Evolutionary conservation across 2,329 filamentous ascomycete genomes (phyloP).

Genomic region (Cladosporium sp.): DNA sequence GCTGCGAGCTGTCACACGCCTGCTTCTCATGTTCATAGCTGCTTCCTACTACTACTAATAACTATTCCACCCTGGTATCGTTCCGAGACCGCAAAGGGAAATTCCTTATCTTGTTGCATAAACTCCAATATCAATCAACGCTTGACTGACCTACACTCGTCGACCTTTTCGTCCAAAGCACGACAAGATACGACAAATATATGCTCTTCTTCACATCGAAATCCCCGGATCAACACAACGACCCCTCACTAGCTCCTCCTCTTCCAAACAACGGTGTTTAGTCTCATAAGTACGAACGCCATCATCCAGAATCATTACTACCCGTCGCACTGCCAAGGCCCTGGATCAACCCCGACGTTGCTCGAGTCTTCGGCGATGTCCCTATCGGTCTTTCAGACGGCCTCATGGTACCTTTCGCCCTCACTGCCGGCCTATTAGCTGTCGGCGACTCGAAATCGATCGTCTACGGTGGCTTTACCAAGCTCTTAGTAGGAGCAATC

Average conservation of each 20-base stretch:
- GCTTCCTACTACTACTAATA: not conserved
- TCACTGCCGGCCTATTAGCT: slow-evolving; percentile 32
- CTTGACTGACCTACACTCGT: no score
- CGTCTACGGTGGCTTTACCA: slow-evolving; percentile 32
- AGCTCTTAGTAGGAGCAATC: slow-evolving; percentile 33
- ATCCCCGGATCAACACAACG: not conserved
- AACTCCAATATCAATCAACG: no score
- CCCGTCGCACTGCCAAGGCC: not conserved
- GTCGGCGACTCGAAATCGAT: slow-evolving; percentile 30
- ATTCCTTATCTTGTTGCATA: no score
- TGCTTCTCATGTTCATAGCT: not conserved
- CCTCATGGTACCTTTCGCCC: slow-evolving; percentile 33
- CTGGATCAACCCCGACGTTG: slow-evolving; percentile 5
- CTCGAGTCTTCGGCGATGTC: slow-evolving; percentile 4
- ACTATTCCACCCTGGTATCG: not conserved
- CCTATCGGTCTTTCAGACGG: slow-evolving; percentile 25
- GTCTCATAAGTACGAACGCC: not conserved
- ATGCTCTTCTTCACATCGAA: not conserved
- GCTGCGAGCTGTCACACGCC: not conserved
- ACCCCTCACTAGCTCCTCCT: not conserved
- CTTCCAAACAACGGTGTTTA: not conserved
- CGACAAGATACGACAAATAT: not conserved
- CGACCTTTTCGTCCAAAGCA: no score
- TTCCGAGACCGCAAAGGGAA: not conserved
- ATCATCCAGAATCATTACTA: not conserved